Evolutionary conservation across 495 filamentous ascomycete species (phyloP).

Genomic region (Aspergillus incahuasiensis): DNA sequence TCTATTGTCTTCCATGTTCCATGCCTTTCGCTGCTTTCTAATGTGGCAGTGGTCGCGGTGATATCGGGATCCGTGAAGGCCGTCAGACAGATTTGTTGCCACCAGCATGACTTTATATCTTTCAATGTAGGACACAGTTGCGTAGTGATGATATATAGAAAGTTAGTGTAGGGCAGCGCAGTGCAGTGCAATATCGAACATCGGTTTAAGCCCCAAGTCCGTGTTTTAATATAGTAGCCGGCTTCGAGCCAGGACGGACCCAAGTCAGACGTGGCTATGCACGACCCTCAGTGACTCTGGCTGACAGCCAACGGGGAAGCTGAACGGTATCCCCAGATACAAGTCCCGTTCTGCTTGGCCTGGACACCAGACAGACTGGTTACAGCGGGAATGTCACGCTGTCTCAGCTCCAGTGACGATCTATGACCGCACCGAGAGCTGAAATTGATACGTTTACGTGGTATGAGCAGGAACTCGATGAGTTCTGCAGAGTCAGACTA

Average conservation of each 20-base stretch:
- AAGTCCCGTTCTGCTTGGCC: neutral
- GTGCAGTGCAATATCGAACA: neutral
- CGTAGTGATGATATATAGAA: neutral
- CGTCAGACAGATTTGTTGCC: neutral
- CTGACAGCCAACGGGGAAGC: slow-evolving; percentile 15
- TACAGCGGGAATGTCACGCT: neutral
- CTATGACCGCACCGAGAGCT: slow-evolving; percentile 4
- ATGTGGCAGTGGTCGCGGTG: neutral
- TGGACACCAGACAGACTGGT: neutral
- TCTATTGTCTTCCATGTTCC: slow-evolving; percentile 5
- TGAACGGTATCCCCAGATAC: slow-evolving; percentile 7
- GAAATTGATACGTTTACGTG: slow-evolving; percentile 3
- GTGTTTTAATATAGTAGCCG: slow-evolving; percentile 2
- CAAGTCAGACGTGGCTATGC: slow-evolving; percentile 28
- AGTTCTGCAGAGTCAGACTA: neutral
- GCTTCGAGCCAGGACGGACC: neutral
- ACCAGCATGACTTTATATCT: slow-evolving; percentile 9
- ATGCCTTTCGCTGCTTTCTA: neutral
- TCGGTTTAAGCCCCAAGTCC: neutral
- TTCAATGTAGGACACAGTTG: neutral
- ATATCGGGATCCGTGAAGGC: neutral
- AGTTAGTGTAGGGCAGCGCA: neutral
- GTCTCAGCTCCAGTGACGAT: slow-evolving; percentile 1
- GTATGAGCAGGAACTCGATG: neutral
- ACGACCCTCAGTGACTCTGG: slow-evolving; percentile 1